phyloP scores from a whole-genome alignment of 768 basidiomycete genomes.

The Boletus vermiculosoides region DNA sequence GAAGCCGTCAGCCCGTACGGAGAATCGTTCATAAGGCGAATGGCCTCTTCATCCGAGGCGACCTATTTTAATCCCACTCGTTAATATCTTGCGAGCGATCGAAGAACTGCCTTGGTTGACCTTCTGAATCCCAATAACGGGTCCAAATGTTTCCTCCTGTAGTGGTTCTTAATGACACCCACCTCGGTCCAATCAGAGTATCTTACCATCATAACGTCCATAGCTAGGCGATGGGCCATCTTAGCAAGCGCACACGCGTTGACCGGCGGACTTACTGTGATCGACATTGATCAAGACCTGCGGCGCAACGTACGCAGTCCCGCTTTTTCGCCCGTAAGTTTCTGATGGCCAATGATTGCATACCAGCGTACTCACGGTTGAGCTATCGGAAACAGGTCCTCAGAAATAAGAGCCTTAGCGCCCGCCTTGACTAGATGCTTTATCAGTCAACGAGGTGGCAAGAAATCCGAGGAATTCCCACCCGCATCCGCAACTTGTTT shows the following conservation, averaged over 20 bases:
- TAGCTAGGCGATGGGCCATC: conserved; percentile 44
- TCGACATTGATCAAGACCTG: conserved; percentile 88
- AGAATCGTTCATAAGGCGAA: conserved; percentile 94
- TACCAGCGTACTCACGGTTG: conserved; percentile 50
- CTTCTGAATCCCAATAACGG: conserved; percentile 91
- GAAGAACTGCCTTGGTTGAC: conserved; percentile 36
- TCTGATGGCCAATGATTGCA: background rate
- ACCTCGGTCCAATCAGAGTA: background rate
- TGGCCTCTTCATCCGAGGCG: conserved; percentile 81
- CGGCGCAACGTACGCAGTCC: conserved; percentile 85
- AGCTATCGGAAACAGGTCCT: conserved; percentile 63
- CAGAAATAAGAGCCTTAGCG: conserved; percentile 72
- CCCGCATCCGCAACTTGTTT: conserved; percentile 86
- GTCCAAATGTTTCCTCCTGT: conserved; percentile 90
- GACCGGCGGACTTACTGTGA: conserved; percentile 59
- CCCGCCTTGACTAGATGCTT: conserved; percentile 61
- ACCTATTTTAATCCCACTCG: conserved; percentile 44
- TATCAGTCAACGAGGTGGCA: background rate
- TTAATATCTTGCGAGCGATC: background rate
- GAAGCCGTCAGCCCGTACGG: conserved; percentile 93
- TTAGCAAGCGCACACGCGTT: conserved; percentile 3
- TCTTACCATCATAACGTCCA: conserved; percentile 88
- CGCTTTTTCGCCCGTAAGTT: conserved; percentile 41
- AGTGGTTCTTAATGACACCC: background rate
- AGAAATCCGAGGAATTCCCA: conserved; percentile 31